Evolutionary conservation across 1,284 basidiomycete species (phyloP), one percentile per base, ranked within the genome.

Genomic region (Marasmius tenuissimus): DNA sequence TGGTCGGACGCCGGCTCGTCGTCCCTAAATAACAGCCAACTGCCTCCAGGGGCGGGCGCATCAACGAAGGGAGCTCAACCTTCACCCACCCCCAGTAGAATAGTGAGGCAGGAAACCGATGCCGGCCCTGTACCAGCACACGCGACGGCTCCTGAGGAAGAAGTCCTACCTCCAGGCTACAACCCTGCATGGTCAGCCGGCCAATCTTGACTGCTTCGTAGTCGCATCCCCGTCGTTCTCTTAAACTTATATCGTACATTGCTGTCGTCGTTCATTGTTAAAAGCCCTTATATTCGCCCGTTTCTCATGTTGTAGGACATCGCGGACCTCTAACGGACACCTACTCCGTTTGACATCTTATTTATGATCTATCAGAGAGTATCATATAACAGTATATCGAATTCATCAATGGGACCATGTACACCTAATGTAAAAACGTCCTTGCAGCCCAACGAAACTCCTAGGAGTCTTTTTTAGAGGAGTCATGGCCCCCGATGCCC

Each of bases 131-230:
- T 56, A 12, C 51, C 58, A 18, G 16, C 22, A 35, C 52, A 38
- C 16, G n/a, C 22, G 8, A n/a, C 33, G n/a, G 16, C n/a, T 38
- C 52, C 35, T 3, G 34, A 54, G 39, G 61, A 59, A 35, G 61
- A 63, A 50, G 58, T 60, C 12, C n/a, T 63, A 27, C 61, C 61
- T n/a, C 61, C 61, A 11, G 61, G 61, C 7, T 63, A 63, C 37
- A 63, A 63, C 49, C 61, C 61, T 51, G 58, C 50, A 12, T 63
- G 61, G 61, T 35, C 52, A 12, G 35, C 52, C 3, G 52, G 52
- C n/a, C 52, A 18, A 37, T 54, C 52, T n/a, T 54, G 35, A 54
- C 34, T 9, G 1, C 27, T 38, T 54, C 9, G 5, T 18, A 8
- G 12, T 37, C 34, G 37, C 33, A 27, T 54, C n/a, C 4, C 12